Base-by-base conservation (phyloP, 2,329 filamentous ascomycete genomes). In the Hypoxylon sp. region DNA sequence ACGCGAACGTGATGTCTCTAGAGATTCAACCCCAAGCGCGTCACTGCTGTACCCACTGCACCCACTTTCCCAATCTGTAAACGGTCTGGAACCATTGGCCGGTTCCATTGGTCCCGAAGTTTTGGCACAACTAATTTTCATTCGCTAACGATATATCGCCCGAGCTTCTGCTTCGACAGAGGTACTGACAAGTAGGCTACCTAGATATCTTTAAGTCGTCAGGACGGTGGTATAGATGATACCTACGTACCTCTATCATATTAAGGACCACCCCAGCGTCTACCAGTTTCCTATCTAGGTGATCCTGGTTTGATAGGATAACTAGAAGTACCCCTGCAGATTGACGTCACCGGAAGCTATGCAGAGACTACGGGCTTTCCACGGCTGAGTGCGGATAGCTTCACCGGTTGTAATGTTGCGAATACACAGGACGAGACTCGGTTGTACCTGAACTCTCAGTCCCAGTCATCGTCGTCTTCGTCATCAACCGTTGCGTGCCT, bases 401-500 rank as follows among this genome's bases (percentile, higher is more conserved):
- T 37, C 17, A 44, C 19, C 34, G 30, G 32, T 30, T 51, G 20
- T 28, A 44, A 6, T 15, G 43, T 19, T 50, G 30, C 22, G 32
- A 34, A 46, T 46, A 28, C 34, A 24, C 41, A 24, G 22, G 20
- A 46, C 6, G 3, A 56, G 17, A 56, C 5, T 8, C 8, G 4
- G n/a, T 41, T 44, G 32, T 26, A 56, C 11, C n/a, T n/a, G 32
- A 44, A 19, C 13, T 28, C 58, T 82, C 79, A 89, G 70, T 90
- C 86, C 85, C 87, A 89, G 70, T 88, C 85, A 24, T 88, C 85
- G 34, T 86, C 81, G 59, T 82, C 79, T 43, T 79, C 76, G 49
- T 77, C 76, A 37, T 73, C 73, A 20, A 69, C 72, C 70, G 77
- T 80, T 60, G 81, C 78, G 62, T 79, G 78, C 59, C 78, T 77